These are phyloP conservation scores for Solanum verrucosum DNA, from an alignment of 257 asterid species.

Conservation along the genomic window DNA sequence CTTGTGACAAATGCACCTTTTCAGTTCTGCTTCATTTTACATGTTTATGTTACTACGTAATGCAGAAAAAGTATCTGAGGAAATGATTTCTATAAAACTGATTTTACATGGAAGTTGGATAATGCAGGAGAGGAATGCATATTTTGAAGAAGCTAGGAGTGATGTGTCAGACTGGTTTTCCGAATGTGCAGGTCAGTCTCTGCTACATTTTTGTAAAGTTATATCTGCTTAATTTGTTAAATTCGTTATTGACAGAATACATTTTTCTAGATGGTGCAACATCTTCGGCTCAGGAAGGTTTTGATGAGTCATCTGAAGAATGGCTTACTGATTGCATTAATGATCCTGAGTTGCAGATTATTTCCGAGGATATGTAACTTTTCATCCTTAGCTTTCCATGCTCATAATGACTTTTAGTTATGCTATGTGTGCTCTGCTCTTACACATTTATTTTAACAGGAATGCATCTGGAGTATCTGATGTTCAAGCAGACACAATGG, in stretches of 20 bases:
- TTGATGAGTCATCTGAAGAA: slow-evolving; percentile 29
- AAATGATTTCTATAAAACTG: not conserved
- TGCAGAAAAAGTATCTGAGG: not conserved
- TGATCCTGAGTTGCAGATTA: slow-evolving; percentile 11
- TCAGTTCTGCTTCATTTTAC: not conserved
- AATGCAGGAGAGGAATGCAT: slow-evolving; percentile 44
- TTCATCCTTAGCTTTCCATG: not conserved
- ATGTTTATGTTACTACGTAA: not conserved
- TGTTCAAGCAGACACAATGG: slow-evolving; percentile 4
- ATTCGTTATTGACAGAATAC: not conserved
- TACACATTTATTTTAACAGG: not conserved
- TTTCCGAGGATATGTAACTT: slow-evolving; percentile 8
- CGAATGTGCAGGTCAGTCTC: slow-evolving; percentile 46
- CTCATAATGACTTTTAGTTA: not conserved
- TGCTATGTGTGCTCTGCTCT: not conserved
- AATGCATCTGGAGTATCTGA: not conserved
- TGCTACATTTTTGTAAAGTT: not conserved
- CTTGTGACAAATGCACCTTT: not conserved
- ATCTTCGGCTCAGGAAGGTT: slow-evolving; percentile 9
- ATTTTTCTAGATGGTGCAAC: slow-evolving; percentile 18
- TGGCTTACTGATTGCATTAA: slow-evolving; percentile 26
- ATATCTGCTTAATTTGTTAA: not conserved
- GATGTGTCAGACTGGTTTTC: slow-evolving; percentile 62
- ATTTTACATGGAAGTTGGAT: not conserved
- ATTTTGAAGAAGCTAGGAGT: slow-evolving; percentile 45